A percentile compares a stretch with the other conserved stretches of the same genome.
phyloP scores from a whole-genome alignment of 2,329 filamentous ascomycete species.

The Penicillium brevicompactum region DNA sequence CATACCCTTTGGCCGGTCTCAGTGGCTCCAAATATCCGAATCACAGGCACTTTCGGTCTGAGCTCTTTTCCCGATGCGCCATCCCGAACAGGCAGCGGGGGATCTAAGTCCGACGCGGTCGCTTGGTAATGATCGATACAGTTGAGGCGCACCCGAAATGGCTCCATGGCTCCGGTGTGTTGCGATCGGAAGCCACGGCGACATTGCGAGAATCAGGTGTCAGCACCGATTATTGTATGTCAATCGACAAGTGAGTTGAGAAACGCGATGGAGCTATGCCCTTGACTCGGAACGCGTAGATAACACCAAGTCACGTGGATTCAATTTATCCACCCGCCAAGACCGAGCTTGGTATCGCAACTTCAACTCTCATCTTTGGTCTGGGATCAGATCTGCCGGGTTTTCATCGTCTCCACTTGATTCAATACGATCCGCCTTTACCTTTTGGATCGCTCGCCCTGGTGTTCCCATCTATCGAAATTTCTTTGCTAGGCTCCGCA shows the following conservation, averaged over 20 bases:
- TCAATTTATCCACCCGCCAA: conserved; percentile 6
- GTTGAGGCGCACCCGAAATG: conserved; percentile 89
- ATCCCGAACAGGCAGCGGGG: conserved; percentile 69
- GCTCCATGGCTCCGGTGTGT: conserved; percentile 57
- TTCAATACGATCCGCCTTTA: not conserved
- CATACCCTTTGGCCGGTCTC: conserved; percentile 96
- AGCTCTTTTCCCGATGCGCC: conserved; percentile 61
- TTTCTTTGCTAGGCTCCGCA: not conserved
- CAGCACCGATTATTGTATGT: conserved; percentile 4
- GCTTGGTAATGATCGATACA: conserved; percentile 95
- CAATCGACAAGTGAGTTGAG: not conserved
- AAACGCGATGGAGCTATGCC: conserved; percentile 6
- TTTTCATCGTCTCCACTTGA: not conserved
- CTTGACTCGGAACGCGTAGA: conserved; percentile 21
- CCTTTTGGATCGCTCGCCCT: not conserved
- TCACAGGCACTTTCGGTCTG: conserved; percentile 76
- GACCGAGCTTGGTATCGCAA: conserved; percentile 3
- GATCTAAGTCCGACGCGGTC: conserved; percentile 76
- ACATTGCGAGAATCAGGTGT: conserved; percentile 22
- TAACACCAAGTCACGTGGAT: conserved; percentile 35
- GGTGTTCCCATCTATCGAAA: not conserved
- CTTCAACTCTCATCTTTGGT: conserved; percentile 11
- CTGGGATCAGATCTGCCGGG: conserved; percentile 1
- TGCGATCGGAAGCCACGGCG: conserved; percentile 25
- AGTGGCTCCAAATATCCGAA: conserved; percentile 89